These are phyloP conservation scores for Metschnikowia proteae DNA, from an alignment of 805 yeast genomes.

Conservation along the genomic window DNA sequence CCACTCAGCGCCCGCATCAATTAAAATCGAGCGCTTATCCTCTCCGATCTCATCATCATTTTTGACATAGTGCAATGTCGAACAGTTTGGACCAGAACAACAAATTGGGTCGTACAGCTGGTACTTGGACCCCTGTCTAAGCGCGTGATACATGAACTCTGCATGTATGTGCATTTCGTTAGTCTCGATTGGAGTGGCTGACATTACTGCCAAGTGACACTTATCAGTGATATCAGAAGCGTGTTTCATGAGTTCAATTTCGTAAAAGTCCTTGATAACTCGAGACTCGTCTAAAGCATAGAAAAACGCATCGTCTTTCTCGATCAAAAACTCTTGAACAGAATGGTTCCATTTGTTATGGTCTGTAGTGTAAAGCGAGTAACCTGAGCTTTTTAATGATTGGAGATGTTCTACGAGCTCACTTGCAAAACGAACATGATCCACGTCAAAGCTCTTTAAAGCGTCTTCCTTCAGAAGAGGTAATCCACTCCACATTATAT, in stretches of 20 bases:
- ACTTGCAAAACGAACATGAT: conserved; percentile 64
- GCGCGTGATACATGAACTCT: conserved; percentile 88
- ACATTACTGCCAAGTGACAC: conserved; percentile 88
- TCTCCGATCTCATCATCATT: conserved; percentile 59
- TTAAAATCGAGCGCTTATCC: conserved; percentile 63
- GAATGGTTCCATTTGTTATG: conserved; percentile 42
- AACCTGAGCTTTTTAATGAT: conserved; percentile 23
- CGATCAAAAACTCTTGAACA: conserved; percentile 35
- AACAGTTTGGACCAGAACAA: conserved; percentile 88
- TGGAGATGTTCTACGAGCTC: conserved; percentile 42
- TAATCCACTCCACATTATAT: conserved; percentile 94
- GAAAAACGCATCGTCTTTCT: conserved; percentile 45
- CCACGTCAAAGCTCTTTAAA: conserved; percentile 64
- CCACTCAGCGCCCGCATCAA: conserved; percentile 99
- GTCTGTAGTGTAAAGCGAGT: conserved; percentile 50
- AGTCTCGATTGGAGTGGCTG: conserved; percentile 80
- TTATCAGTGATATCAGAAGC: conserved; percentile 86
- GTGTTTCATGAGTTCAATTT: conserved; percentile 67
- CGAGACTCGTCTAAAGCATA: conserved; percentile 86
- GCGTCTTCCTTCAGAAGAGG: conserved; percentile 74
- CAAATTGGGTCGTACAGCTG: conserved; percentile 94
- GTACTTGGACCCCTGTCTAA: conserved; percentile 87
- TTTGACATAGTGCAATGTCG: conserved; percentile 84
- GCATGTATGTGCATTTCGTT: conserved; percentile 94
- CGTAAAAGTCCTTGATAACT: conserved; percentile 78